phyloP scores from a whole-genome alignment of 176 grass and related monocot genomes.

The Carex cristatella region DNA sequence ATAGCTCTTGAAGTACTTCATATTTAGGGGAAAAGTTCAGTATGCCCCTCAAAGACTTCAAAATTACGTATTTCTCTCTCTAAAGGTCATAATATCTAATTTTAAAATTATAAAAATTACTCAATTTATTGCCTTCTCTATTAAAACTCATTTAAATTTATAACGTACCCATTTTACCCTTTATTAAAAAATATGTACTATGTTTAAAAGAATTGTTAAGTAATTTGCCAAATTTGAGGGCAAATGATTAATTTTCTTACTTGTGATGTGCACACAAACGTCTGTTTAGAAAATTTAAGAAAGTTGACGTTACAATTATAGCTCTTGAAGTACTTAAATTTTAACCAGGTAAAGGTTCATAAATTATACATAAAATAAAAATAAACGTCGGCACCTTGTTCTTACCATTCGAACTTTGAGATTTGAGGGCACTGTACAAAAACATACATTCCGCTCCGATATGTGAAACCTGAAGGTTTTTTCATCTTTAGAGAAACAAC shows the following conservation, averaged over 20 bases:
- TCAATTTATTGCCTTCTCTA: too few relatives aligned
- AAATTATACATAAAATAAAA: neutral
- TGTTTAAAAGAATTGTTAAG: too few relatives aligned
- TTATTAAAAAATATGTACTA: too few relatives aligned
- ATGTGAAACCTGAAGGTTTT: conserved; percentile 48
- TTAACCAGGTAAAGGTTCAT: neutral
- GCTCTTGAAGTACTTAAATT: neutral
- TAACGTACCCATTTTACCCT: too few relatives aligned
- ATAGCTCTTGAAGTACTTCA: neutral
- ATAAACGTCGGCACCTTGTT: neutral
- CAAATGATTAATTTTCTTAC: too few relatives aligned
- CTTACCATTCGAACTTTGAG: conserved; percentile 62
- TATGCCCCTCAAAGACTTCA: too few relatives aligned
- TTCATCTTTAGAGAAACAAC: conserved; percentile 45
- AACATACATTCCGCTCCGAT: conserved; percentile 59
- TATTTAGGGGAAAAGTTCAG: neutral
- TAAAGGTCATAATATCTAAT: too few relatives aligned
- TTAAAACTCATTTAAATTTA: too few relatives aligned
- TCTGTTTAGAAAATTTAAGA: neutral
- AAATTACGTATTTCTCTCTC: too few relatives aligned
- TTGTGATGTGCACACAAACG: too few relatives aligned
- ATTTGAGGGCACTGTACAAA: conserved; percentile 56
- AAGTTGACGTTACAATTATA: conserved; percentile 36
- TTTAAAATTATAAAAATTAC: too few relatives aligned
- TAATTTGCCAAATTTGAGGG: too few relatives aligned